A percentile compares a stretch with the other conserved stretches of the same genome.
Conservation (phyloP, 495 filamentous ascomycete genomes). For the Gamarada debralockiae region DNA sequence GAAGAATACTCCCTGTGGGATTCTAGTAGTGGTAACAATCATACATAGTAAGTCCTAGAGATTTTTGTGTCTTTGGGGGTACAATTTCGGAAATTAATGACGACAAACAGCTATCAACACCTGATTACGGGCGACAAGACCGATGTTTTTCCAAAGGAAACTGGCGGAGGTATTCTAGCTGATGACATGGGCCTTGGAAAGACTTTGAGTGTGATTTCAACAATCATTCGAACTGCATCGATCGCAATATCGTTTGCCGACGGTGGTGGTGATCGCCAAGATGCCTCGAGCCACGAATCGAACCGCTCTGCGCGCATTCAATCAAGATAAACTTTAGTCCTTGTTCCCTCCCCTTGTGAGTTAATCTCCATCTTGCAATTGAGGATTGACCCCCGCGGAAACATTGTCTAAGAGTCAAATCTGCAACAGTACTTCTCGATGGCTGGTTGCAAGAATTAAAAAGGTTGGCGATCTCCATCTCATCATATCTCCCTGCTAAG, state of each 20-base stretch:
- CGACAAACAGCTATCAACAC: slow-evolving; percentile 6
- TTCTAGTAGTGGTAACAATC: slow-evolving; percentile 2
- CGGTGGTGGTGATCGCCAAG: no score
- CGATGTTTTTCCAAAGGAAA: not conserved
- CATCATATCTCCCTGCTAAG: not conserved
- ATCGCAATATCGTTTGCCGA: no score
- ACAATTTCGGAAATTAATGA: no score
- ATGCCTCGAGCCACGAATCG: no score
- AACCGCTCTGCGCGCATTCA: slow-evolving; percentile 25
- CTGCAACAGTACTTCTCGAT: slow-evolving; percentile 10
- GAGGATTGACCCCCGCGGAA: not conserved
- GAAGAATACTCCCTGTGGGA: slow-evolving; percentile 26
- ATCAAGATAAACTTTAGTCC: slow-evolving; percentile 64
- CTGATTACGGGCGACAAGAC: slow-evolving; percentile 4
- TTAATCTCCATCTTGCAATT: not conserved
- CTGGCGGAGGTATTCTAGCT: slow-evolving; percentile 70
- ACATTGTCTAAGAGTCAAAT: no score
- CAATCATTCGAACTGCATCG: no score
- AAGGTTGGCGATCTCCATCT: not conserved
- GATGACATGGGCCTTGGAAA: slow-evolving; percentile 98
- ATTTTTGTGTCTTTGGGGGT: no score
- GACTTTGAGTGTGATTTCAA: slow-evolving; percentile 71
- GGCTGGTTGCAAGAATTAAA: slow-evolving; percentile 14
- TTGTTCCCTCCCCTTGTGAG: slow-evolving; percentile 50
- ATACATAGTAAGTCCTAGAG: slow-evolving; percentile 8